These are phyloP conservation scores for Mycena metata DNA, from an alignment of 768 basidiomycete genomes.

Conservation along the genomic window DNA sequence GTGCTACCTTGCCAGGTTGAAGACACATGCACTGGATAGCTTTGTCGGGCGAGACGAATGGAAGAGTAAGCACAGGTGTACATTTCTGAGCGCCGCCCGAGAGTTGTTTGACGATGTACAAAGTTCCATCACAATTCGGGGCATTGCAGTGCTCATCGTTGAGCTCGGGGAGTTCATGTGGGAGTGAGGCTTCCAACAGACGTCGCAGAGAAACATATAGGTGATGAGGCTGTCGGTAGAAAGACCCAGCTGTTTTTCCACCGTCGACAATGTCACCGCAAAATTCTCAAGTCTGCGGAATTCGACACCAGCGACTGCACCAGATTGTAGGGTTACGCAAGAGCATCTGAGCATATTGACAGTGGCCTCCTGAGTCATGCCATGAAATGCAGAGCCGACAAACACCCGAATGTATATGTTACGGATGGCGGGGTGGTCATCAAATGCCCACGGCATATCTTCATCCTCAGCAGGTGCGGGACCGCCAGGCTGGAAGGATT, in stretches of 20 bases:
- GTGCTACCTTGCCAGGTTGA: slow-evolving; percentile 42
- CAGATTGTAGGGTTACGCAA: too few relatives aligned
- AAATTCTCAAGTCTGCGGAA: slow-evolving; percentile 35
- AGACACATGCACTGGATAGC: too few relatives aligned
- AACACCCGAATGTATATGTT: slow-evolving; percentile 43
- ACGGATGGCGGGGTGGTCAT: slow-evolving; percentile 42
- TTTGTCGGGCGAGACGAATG: slow-evolving; percentile 36
- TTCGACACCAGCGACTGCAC: slow-evolving; percentile 3
- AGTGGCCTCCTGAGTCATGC: slow-evolving; percentile 33
- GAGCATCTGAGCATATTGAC: slow-evolving; percentile 29
- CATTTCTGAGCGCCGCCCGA: slow-evolving; percentile 28
- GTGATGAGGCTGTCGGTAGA: slow-evolving; percentile 35
- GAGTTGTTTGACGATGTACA: slow-evolving; percentile 32
- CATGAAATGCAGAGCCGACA: slow-evolving; percentile 36
- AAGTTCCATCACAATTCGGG: slow-evolving; percentile 31
- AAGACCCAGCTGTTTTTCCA: slow-evolving; percentile 41
- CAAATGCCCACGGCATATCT: slow-evolving; percentile 39
- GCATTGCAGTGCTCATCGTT: not conserved
- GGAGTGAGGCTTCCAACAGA: slow-evolving; percentile 40
- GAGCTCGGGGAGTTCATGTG: slow-evolving; percentile 27
- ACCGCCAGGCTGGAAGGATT: not conserved
- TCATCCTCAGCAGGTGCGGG: not conserved
- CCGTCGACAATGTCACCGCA: slow-evolving; percentile 38
- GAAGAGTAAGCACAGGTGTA: slow-evolving; percentile 41
- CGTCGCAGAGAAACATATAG: slow-evolving; percentile 38